Evolutionary conservation across 768 basidiomycete species (phyloP).

Genomic region (Pleurotus eryngii): DNA sequence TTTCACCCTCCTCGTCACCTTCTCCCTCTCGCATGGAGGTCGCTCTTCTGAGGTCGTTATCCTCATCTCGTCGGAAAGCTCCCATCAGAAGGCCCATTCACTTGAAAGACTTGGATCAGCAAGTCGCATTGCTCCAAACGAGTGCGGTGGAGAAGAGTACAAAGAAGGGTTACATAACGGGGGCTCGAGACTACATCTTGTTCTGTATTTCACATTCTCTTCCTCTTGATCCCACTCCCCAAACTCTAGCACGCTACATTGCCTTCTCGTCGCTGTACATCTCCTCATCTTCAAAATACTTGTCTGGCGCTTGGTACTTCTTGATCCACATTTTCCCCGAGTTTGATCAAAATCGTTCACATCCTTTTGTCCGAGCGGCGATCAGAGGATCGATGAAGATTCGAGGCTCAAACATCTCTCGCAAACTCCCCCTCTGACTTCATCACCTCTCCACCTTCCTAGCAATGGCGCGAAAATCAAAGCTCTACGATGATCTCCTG

Average conservation of each 20-base stretch:
- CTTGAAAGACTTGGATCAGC: constrained; percentile 12
- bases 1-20: constrained; percentile 16
- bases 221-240: constrained; percentile 24
- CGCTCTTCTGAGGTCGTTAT: background rate
- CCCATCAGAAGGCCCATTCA: background rate
- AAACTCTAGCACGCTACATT: constrained; percentile 32
- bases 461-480: background rate
- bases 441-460: background rate
- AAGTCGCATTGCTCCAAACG: constrained; percentile 12
- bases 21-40: constrained; percentile 14
- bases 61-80: background rate
- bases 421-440: constrained; percentile 10
- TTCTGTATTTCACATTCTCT: constrained; percentile 27
- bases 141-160: constrained; percentile 19
- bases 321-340: constrained; percentile 20
- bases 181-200: constrained; percentile 19
- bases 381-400: constrained; percentile 16
- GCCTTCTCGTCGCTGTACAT: constrained; percentile 29
- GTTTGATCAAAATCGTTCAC: constrained; percentile 15
- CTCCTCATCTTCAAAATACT: constrained; percentile 15
- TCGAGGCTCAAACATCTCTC: constrained; percentile 8
- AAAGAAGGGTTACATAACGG: constrained; percentile 14
- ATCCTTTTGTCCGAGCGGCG: constrained; percentile 15
- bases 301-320: constrained; percentile 21
- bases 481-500: background rate